Evolutionary conservation across 352 stramenopile genomes (phyloP).

Genomic region (Pythium myriotylum): DNA sequence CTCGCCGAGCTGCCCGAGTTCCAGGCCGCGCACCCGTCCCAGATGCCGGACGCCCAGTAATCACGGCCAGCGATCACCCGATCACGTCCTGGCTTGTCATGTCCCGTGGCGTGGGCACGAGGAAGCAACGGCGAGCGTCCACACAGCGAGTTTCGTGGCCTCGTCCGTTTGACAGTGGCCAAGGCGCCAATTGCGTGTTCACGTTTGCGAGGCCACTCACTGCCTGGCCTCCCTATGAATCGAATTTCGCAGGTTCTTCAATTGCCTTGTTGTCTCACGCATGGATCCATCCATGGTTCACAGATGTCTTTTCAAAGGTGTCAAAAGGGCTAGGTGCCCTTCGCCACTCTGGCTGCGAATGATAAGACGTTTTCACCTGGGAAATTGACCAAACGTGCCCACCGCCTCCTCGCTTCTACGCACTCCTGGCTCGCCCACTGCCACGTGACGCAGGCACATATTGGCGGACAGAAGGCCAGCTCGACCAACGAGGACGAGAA

Average conservation of each 20-base stretch:
- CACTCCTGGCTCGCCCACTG: too few species aligned
- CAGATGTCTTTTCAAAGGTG: background rate
- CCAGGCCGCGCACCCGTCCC: slow-evolving; percentile 71
- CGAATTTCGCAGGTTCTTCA: background rate
- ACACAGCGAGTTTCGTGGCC: too few species aligned
- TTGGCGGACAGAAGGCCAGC: slow-evolving; percentile 17
- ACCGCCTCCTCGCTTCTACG: too few species aligned
- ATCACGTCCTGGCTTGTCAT: too few species aligned
- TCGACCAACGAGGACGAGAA: slow-evolving; percentile 27
- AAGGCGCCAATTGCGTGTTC: slow-evolving; percentile 2
- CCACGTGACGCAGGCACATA: too few species aligned
- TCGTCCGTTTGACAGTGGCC: too few species aligned
- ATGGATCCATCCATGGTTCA: background rate
- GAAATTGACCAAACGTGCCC: too few species aligned
- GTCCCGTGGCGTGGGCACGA: too few species aligned
- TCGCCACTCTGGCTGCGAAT: background rate
- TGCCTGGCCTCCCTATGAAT: background rate
- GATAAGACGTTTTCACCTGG: background rate
- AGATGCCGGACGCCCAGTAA: slow-evolving; percentile 73
- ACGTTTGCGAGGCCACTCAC: background rate
- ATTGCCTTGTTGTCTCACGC: background rate
- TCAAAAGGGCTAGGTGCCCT: background rate
- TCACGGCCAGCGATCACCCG: background rate
- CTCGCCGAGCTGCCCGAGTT: slow-evolving; percentile 83
- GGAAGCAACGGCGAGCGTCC: too few species aligned